Conservation (phyloP, 768 basidiomycete species). For the Lactarius sp. region DNA sequence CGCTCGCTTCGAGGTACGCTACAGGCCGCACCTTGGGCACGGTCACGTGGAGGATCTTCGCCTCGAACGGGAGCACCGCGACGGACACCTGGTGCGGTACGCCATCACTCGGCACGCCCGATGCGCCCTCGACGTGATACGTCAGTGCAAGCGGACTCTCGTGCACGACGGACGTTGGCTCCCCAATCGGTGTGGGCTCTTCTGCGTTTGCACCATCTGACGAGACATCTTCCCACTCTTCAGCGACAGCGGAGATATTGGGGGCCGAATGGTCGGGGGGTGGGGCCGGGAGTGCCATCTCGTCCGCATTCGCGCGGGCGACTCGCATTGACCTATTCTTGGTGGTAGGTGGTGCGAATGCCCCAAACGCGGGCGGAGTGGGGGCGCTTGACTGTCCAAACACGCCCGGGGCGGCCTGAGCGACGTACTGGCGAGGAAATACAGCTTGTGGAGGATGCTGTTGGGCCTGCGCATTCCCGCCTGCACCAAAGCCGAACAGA, state of each 20-base stretch:
- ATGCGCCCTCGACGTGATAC: conserved; percentile 46
- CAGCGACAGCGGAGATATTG: neutral
- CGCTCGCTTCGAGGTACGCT: conserved; percentile 42
- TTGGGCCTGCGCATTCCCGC: neutral
- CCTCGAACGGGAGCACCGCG: conserved; percentile 27
- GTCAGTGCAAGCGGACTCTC: conserved; percentile 51
- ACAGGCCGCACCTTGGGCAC: conserved; percentile 46
- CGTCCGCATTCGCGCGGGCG: no score
- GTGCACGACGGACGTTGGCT: conserved; percentile 41
- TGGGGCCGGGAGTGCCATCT: neutral
- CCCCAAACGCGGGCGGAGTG: no score
- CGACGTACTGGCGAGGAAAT: no score
- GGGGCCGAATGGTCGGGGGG: neutral
- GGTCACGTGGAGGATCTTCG: conserved; percentile 42
- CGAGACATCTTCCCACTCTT: neutral
- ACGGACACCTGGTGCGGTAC: conserved; percentile 51
- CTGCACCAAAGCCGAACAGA: neutral
- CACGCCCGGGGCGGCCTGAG: no score
- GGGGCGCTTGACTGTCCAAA: neutral
- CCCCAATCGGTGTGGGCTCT: conserved; percentile 24
- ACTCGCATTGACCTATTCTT: no score
- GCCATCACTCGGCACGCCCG: conserved; percentile 53
- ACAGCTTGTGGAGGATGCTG: neutral
- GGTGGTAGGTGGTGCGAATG: no score
- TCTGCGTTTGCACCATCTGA: neutral